A percentile compares a stretch with the other conserved stretches of the same genome.
Conservation (phyloP, 352 stramenopile species). For the Globisporangium nodosum region DNA sequence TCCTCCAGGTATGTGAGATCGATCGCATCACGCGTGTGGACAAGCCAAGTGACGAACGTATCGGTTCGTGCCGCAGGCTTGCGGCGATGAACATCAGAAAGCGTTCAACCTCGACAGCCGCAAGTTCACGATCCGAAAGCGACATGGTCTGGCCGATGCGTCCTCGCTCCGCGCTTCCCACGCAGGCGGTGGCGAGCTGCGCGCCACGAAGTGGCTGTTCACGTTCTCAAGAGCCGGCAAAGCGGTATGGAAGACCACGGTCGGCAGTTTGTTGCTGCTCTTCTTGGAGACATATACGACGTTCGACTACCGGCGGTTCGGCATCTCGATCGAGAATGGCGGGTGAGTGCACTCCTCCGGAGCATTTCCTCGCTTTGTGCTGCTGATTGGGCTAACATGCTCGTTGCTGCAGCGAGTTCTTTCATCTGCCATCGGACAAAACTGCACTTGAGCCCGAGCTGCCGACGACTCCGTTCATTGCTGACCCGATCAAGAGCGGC, state of each 20-base stretch:
- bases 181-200: slow-evolving; percentile 3
- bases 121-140: not conserved
- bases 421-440: slow-evolving; percentile 51
- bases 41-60: not conserved
- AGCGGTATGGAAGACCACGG: slow-evolving; percentile 58
- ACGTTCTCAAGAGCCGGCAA: slow-evolving; percentile 59
- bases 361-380: not conserved
- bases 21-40: not conserved
- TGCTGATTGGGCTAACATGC: not conserved
- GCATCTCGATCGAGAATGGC: slow-evolving; percentile 64
- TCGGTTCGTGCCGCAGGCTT: slow-evolving; percentile 35
- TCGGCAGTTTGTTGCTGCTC: slow-evolving; percentile 68
- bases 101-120: slow-evolving; percentile 24
- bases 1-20: slow-evolving; percentile 68
- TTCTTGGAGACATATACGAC: slow-evolving; percentile 84
- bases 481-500: slow-evolving; percentile 62
- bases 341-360: slow-evolving; percentile 31
- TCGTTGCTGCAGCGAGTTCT: slow-evolving; percentile 51
- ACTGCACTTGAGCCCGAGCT: slow-evolving; percentile 23
- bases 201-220: slow-evolving; percentile 46
- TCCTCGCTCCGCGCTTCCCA: not conserved
- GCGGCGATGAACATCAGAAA: slow-evolving; percentile 57
- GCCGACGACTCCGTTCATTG: slow-evolving; percentile 56
- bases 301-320: slow-evolving; percentile 80
- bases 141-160: not conserved